These are phyloP conservation scores for Solanum chmielewskii DNA, from an alignment of 257 asterid species.

Conservation along the genomic window DNA sequence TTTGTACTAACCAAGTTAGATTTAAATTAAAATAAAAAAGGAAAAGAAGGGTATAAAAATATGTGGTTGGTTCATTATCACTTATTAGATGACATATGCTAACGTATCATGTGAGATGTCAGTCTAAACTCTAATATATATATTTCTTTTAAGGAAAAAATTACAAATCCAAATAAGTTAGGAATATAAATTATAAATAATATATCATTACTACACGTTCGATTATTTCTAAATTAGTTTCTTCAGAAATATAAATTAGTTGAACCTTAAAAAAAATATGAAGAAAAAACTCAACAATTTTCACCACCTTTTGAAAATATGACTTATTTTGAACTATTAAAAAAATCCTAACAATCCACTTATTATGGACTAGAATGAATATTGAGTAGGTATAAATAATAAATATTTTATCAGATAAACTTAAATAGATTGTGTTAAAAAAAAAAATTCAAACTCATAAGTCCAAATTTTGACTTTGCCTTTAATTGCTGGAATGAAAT, in stretches of 20 bases:
- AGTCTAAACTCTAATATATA: neutral
- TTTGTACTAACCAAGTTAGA: neutral
- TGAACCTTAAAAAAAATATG: neutral
- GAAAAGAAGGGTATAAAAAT: neutral
- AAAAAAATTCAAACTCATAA: neutral
- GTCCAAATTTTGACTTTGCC: neutral
- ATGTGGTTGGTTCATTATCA: neutral
- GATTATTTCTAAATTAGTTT: no score
- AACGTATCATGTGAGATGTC: neutral
- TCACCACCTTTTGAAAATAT: no score
- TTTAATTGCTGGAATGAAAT: neutral
- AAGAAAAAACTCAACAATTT: neutral
- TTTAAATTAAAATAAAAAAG: neutral
- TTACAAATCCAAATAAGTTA: neutral
- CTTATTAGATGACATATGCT: neutral
- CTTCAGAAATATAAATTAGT: neutral
- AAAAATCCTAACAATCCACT: neutral
- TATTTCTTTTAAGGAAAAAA: no score
- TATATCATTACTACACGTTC: neutral
- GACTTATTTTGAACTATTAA: no score
- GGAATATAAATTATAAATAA: no score
- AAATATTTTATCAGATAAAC: neutral
- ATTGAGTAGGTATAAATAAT: neutral
- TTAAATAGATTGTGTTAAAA: neutral
- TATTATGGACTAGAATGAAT: neutral